Conservation (phyloP, 352 stramenopile species). For the Phytophthora nicotianae region DNA sequence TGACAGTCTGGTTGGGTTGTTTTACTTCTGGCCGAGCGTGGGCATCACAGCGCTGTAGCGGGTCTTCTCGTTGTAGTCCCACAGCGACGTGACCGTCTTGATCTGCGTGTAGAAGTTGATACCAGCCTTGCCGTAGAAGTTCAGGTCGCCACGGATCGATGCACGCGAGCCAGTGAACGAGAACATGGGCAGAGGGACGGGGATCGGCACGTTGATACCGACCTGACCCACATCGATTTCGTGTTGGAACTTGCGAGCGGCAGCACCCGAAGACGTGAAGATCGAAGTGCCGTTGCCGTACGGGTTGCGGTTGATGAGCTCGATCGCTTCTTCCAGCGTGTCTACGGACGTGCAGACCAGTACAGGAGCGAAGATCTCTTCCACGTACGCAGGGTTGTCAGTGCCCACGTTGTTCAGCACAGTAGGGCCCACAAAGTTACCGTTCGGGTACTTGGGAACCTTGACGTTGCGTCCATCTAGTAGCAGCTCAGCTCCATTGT, state of each 20-base stretch:
- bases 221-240: slow-evolving; percentile 97
- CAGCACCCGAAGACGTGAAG: slow-evolving; percentile 94
- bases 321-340: slow-evolving; percentile 96
- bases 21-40: slow-evolving; percentile 77
- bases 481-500: slow-evolving; percentile 90
- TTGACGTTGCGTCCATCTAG: slow-evolving; percentile 92
- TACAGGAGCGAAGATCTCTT: slow-evolving; percentile 99
- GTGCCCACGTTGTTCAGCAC: slow-evolving; percentile 85
- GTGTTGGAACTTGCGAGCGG: slow-evolving; percentile 96
- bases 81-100: slow-evolving; percentile 98
- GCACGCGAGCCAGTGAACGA: slow-evolving; percentile 96
- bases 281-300: slow-evolving; percentile 98
- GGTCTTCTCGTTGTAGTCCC: slow-evolving; percentile 91
- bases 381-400: slow-evolving; percentile 91
- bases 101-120: slow-evolving; percentile 98
- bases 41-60: slow-evolving; percentile 94
- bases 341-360: slow-evolving; percentile 91
- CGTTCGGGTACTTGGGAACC: slow-evolving; percentile 92
- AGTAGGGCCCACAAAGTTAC: slow-evolving; percentile 96
- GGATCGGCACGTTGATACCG: slow-evolving; percentile 97
- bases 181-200: slow-evolving; percentile 97
- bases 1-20: slow-evolving; percentile 5
- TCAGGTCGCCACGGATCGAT: slow-evolving; percentile 95
- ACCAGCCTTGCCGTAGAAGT: slow-evolving; percentile 97
- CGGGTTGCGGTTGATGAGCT: slow-evolving; percentile 94